Base-by-base conservation (phyloP, 1,139 yeast genomes). In the Geotrichum restrictum region DNA sequence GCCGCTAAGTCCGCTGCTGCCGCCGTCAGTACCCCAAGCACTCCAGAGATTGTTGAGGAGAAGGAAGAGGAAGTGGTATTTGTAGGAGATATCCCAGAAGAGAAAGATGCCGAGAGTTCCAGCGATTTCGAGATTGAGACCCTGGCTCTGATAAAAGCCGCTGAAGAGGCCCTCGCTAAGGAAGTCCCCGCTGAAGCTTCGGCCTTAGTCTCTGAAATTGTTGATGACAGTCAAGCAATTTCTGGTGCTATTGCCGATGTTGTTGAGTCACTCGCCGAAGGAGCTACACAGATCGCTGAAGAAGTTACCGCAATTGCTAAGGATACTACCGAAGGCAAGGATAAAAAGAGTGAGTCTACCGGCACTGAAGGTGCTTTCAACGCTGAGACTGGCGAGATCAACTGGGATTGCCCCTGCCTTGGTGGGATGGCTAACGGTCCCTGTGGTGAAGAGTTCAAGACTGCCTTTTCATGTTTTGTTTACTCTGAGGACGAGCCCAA, bases 371-470 rank as follows among this genome's bases (percentile, higher is more conserved):
- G 62, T 29, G 97, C 98, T 2, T 93, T 83, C 73, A 82, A 93
- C 72, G 98, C 98, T 46, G 96, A 88, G 64, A 93, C 99, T 5
- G 98, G 98, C 38, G 98, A 93, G 70, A 94, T 94, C 72, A 93
- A 94, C 81, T 94, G 99, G 99, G 98, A 94, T 67, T 94, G 99
- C 70, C 97, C 98, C n/a, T 94, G 99, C 73, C 77, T 94, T 56
- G 98, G 98, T 40, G 98, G 98, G 49, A 93, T 93, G 98, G 98
- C 98, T 42, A 78, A 89, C 59, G 98, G 98, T 0, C 97, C 98
- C 56, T 91, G 98, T 72, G 98, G 98, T 54, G 96, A 88, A 68
- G 97, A 93, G 72, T 93, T 91, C 77, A 91, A 93, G 75, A 93
- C 81, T 54, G 98, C 98, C 0, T 94, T 94, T 69, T 79, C 96